These are phyloP conservation scores for Naganishia cerealis DNA, from an alignment of 1,284 basidiomycete genomes.

Conservation along the genomic window DNA sequence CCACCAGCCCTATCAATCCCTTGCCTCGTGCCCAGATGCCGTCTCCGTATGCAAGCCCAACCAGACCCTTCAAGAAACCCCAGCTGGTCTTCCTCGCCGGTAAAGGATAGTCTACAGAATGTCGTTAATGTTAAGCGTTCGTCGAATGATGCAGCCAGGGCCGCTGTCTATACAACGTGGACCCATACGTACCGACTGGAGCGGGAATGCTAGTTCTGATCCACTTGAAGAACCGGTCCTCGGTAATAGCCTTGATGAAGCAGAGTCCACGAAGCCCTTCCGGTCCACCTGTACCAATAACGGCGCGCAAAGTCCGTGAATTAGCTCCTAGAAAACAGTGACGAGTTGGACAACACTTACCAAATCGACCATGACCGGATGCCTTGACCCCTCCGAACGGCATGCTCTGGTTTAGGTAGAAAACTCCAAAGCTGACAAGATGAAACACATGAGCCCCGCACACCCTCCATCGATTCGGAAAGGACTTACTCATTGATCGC, in stretches of 20 bases:
- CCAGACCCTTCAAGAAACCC: slow-evolving; percentile 73
- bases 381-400: slow-evolving; percentile 90
- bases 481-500: slow-evolving; percentile 90
- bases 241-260: slow-evolving; percentile 79
- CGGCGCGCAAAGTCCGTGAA: slow-evolving; percentile 30
- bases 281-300: slow-evolving; percentile 65
- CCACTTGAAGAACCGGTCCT: slow-evolving; percentile 77
- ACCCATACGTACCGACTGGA: slow-evolving; percentile 37
- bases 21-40: slow-evolving; percentile 14
- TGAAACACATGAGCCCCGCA: not conserved
- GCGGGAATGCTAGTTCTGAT: slow-evolving; percentile 80
- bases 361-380: slow-evolving; percentile 87
- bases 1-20: slow-evolving; percentile 21
- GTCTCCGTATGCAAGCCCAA: slow-evolving; percentile 72
- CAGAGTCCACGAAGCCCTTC: slow-evolving; percentile 87
- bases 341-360: slow-evolving; percentile 53
- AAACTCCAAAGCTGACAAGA: slow-evolving; percentile 69
- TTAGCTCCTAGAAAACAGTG: not conserved
- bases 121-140: slow-evolving; percentile 23
- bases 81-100: slow-evolving; percentile 55
- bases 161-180: slow-evolving; percentile 15
- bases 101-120: slow-evolving; percentile 41
- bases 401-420: slow-evolving; percentile 84
- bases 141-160: slow-evolving; percentile 22
- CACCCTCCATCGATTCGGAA: not conserved